Evolutionary conservation across 2,329 filamentous ascomycete genomes (phyloP), one percentile per base, ranked within the genome.

Genomic region (Aspergillus latus): DNA sequence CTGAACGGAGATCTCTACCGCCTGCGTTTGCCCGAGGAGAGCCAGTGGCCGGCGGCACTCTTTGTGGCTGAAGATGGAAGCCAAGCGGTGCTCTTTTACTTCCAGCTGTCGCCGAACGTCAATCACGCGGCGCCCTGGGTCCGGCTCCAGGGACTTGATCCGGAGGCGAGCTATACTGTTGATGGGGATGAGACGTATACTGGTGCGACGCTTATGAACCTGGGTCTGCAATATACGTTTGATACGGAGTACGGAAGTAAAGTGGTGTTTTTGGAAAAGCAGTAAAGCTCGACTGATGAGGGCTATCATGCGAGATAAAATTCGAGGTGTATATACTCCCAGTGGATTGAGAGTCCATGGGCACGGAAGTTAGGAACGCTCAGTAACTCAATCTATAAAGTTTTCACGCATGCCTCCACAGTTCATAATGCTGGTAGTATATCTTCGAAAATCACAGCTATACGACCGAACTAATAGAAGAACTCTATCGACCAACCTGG

Each of bases 201-300:
- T 0, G 85, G 85, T 0, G 77, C 79, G 8, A 86, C 83, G 7
- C 73, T 87, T 64, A 86, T 87, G 82, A 87, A 85, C 59, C 75
- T 76, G 1, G 85, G 85, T 0, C 64, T 88, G 37, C 82, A 85
- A 68, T 75, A 80, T 67, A 61, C 69, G 4, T 81, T 84, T 60
- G 63, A 72, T 0, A 73, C 70, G 0, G 84, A 86, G 61, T 86
- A 84, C 60, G 77, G 82, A 59, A 87, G 84, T 61, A 77, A 76
- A 61, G 71, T 87, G 30, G 74, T 87, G 5, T 77, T 83, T 51
- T 62, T 88, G 55, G 75, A 84, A 60, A 84, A 69, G 65, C 59
- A 71, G 54, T 78, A 52, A 63, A 13, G 32, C 21, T 34, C 7
- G 32, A 11, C 32, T 21, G 21, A 34, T 34, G 32, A 34, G 32